These are phyloP conservation scores for Penicillium longicatenatum DNA, from an alignment of 495 filamentous ascomycete species.

Conservation along the genomic window DNA sequence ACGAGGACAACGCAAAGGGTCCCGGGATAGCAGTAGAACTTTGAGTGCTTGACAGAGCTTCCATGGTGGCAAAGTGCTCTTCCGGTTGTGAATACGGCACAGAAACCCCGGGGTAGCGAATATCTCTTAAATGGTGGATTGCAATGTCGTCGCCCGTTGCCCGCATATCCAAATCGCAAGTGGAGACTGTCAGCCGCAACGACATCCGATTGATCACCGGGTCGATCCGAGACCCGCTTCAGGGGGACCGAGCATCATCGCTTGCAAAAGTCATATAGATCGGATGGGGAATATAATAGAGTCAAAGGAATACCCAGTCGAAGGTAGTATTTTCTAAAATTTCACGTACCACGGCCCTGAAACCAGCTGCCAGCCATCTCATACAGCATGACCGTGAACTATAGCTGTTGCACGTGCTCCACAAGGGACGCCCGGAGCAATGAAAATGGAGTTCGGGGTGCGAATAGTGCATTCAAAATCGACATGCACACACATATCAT, in stretches of 20 bases:
- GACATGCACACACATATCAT: slow-evolving; percentile 30
- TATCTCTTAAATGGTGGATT: neutral
- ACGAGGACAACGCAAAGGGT: slow-evolving; percentile 12
- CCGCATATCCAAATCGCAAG: too few relatives aligned
- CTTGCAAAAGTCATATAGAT: neutral
- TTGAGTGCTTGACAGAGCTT: neutral
- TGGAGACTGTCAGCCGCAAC: slow-evolving; percentile 10
- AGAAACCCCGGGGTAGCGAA: neutral
- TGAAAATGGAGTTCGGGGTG: neutral
- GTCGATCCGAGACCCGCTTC: slow-evolving; percentile 14
- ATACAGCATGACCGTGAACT: neutral
- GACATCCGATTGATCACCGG: slow-evolving; percentile 20
- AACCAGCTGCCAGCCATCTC: too few relatives aligned
- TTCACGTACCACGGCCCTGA: neutral
- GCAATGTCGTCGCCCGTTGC: neutral
- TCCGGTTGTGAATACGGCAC: neutral
- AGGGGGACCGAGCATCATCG: neutral
- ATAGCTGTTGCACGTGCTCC: slow-evolving; percentile 2
- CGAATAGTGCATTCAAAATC: slow-evolving; percentile 18
- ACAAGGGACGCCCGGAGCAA: neutral
- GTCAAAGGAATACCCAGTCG: neutral
- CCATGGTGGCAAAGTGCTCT: neutral
- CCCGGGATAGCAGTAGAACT: slow-evolving; percentile 11
- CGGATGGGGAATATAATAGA: neutral
- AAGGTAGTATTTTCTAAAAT: neutral